Conservation (phyloP, 768 basidiomycete genomes). For the Lactarius sanguifluus region DNA sequence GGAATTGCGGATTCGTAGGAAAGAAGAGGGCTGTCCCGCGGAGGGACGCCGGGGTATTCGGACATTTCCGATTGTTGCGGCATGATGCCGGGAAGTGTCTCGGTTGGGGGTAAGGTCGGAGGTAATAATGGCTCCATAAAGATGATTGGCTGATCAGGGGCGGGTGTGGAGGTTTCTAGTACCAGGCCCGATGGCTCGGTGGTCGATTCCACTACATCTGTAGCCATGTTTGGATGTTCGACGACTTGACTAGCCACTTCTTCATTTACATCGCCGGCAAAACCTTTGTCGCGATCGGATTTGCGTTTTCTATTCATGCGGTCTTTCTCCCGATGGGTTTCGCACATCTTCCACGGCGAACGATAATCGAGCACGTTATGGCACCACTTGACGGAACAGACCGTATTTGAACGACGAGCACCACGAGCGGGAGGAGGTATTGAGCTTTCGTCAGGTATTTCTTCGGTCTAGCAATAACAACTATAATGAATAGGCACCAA, state of each 20-base stretch:
- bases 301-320: constrained; percentile 36
- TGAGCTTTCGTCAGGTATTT: constrained; percentile 23
- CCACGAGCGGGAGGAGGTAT: constrained; percentile 37
- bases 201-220: constrained; percentile 4
- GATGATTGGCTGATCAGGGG: constrained; percentile 9
- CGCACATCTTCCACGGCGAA: constrained; percentile 51
- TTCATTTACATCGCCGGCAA: constrained; percentile 13
- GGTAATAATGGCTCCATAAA: constrained; percentile 29
- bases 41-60: constrained; percentile 4
- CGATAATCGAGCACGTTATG: constrained; percentile 45
- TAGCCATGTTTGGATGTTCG: neutral
- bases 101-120: constrained; percentile 19
- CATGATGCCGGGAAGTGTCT: neutral
- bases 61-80: constrained; percentile 11
- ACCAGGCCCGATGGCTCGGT: neutral
- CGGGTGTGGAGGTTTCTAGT: neutral
- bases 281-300: constrained; percentile 32
- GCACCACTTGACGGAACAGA: constrained; percentile 44
- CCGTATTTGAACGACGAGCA: constrained; percentile 37
- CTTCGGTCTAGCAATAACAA: constrained; percentile 8
- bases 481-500: neutral
- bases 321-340: constrained; percentile 43
- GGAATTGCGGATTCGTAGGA: constrained; percentile 11
- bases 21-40: constrained; percentile 13
- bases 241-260: neutral